These are phyloP conservation scores for Populus hybrid DNA, from an alignment of 441 rosid genomes.

Conservation along the genomic window DNA sequence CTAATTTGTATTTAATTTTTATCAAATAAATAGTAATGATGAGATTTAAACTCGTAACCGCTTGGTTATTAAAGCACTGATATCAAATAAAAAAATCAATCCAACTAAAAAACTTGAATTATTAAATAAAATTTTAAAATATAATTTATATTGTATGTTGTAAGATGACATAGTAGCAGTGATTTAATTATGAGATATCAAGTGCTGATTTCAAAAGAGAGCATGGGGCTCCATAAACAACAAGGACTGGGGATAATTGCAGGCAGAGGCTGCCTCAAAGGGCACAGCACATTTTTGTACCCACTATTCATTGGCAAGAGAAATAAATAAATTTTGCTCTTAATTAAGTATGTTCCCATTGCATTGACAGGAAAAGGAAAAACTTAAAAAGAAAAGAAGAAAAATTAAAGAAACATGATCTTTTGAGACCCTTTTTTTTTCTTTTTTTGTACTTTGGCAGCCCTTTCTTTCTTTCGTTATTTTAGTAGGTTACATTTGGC, in stretches of 20 bases:
- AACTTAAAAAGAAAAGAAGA: background rate
- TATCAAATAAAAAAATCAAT: too few species aligned
- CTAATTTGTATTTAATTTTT: too few species aligned
- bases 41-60: fast-evolving
- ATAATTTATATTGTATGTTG: background rate
- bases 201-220: constrained; percentile 7
- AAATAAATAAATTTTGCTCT: constrained; percentile 20
- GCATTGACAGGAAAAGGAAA: constrained; percentile 26
- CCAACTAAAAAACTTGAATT: too few species aligned
- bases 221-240: constrained; percentile 33
- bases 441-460: background rate
- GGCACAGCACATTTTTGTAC: constrained; percentile 13
- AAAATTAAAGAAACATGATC: constrained; percentile 22
- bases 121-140: too few species aligned
- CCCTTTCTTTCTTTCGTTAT: background rate
- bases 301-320: constrained; percentile 24
- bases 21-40: fast-evolving
- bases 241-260: constrained; percentile 17
- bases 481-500: background rate
- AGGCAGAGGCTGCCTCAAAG: constrained; percentile 15
- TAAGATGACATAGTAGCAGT: background rate
- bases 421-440: constrained; percentile 23
- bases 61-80: too few species aligned
- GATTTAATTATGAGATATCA: background rate
- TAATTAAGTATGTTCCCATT: constrained; percentile 31